These are phyloP conservation scores for Fusarium gaditjirri DNA, from an alignment of 2,329 filamentous ascomycete species.

Conservation along the genomic window DNA sequence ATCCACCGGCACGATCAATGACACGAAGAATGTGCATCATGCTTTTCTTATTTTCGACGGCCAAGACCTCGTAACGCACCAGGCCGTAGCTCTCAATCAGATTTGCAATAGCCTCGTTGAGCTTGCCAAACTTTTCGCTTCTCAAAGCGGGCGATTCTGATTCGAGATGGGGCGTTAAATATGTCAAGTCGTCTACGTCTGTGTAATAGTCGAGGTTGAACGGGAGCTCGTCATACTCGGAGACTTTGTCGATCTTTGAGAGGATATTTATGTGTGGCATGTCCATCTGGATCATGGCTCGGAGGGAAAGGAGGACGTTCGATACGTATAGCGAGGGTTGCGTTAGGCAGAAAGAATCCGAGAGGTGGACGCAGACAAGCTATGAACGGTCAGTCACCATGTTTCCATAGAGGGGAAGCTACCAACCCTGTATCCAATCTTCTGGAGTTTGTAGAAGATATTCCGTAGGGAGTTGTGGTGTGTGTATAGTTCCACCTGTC, in stretches of 20 bases:
- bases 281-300: conserved; percentile 98
- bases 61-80: conserved; percentile 91
- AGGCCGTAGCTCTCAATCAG: conserved; percentile 91
- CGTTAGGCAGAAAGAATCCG: conserved; percentile 93
- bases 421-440: conserved; percentile 88
- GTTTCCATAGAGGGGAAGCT: too few relatives aligned
- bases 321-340: conserved; percentile 95
- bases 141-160: conserved; percentile 77
- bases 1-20: conserved; percentile 91
- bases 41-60: conserved; percentile 95
- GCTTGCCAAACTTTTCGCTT: conserved; percentile 79
- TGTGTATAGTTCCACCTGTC: conserved; percentile 96
- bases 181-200: conserved; percentile 91
- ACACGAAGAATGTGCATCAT: conserved; percentile 93
- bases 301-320: conserved; percentile 89
- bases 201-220: conserved; percentile 99
- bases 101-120: conserved; percentile 88
- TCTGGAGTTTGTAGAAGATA: conserved; percentile 90
- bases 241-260: conserved; percentile 96
- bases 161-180: conserved; percentile 83
- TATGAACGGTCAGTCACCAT: conserved; percentile 53
- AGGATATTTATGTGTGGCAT: conserved; percentile 95
- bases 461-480: conserved; percentile 93
- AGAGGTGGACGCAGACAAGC: conserved; percentile 93
- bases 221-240: conserved; percentile 83